A percentile compares a stretch with the other conserved stretches of the same genome.
These are phyloP conservation scores for Aspergillus panamensis DNA, from an alignment of 495 filamentous ascomycete species.

Conservation along the genomic window DNA sequence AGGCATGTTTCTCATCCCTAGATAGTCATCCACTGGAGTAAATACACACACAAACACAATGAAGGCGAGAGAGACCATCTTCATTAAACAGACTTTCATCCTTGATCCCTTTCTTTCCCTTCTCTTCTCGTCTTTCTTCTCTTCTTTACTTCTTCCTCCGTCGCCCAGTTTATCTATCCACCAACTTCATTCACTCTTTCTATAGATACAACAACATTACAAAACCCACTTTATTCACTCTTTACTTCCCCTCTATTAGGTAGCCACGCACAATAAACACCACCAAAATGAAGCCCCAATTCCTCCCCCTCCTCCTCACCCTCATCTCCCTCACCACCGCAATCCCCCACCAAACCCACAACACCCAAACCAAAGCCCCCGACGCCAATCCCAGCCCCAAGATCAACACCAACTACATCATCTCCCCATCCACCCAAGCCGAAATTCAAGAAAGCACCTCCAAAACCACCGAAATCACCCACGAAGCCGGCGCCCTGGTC, in stretches of 20 bases:
- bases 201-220: neutral
- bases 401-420: neutral
- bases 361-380: neutral
- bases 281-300: slow-evolving; percentile 12
- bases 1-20: neutral
- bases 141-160: neutral
- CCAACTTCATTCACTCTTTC: neutral
- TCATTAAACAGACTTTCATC: neutral
- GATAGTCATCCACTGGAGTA: neutral
- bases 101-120: neutral
- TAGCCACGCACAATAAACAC: neutral
- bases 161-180: neutral
- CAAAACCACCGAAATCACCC: slow-evolving; percentile 10
- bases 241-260: neutral
- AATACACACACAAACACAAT: neutral
- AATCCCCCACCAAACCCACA: neutral
- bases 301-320: slow-evolving; percentile 10
- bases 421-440: slow-evolving; percentile 1
- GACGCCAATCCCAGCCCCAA: neutral
- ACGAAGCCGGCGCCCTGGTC: neutral
- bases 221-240: neutral
- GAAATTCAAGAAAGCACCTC: neutral
- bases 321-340: slow-evolving; percentile 16
- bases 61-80: neutral
- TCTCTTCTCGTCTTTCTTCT: neutral